A percentile compares a stretch with the other conserved stretches of the same genome.
These are phyloP conservation scores for Paecilomyces niveus DNA, from an alignment of 2,329 filamentous ascomycete species.

Conservation along the genomic window DNA sequence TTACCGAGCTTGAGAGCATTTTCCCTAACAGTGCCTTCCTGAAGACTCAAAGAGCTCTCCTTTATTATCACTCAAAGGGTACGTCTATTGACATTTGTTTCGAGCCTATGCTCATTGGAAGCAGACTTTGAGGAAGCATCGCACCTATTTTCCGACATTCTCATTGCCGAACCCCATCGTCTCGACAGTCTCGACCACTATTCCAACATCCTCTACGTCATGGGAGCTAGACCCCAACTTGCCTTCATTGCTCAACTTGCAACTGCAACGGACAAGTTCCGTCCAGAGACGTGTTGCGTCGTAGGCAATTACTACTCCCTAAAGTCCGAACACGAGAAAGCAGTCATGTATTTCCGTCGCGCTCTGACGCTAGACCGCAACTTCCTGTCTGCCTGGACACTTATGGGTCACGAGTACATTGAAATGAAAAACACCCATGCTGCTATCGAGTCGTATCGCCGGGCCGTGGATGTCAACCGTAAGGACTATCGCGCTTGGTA, in stretches of 20 bases:
- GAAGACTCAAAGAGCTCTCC: constrained; percentile 77
- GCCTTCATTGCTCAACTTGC: constrained; percentile 90
- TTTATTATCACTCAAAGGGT: constrained; percentile 81
- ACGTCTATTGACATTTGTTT: background rate
- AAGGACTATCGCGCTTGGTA: constrained; percentile 98
- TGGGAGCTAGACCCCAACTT: constrained; percentile 78
- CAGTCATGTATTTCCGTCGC: constrained; percentile 93
- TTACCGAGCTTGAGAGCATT: constrained; percentile 71
- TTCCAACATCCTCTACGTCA: constrained; percentile 94
- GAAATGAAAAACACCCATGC: constrained; percentile 98
- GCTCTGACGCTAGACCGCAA: constrained; percentile 83
- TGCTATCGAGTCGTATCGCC: constrained; percentile 91
- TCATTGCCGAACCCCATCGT: constrained; percentile 58
- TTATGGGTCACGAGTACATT: constrained; percentile 98
- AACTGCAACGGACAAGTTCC: constrained; percentile 87
- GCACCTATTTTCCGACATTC: constrained; percentile 59
- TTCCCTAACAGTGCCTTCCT: constrained; percentile 88
- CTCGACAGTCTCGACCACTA: constrained; percentile 92
- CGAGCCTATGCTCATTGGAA: constrained; percentile 8
- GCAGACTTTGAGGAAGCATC: constrained; percentile 58
- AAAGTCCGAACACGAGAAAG: constrained; percentile 92
- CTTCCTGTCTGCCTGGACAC: constrained; percentile 91
- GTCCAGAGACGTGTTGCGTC: constrained; percentile 93
- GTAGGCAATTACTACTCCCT: constrained; percentile 96
- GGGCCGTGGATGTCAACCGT: constrained; percentile 90